Evolutionary conservation across 345 rosid genomes (phyloP), one percentile per base, ranked within the genome.

Genomic region (Eucalyptus virginea): DNA sequence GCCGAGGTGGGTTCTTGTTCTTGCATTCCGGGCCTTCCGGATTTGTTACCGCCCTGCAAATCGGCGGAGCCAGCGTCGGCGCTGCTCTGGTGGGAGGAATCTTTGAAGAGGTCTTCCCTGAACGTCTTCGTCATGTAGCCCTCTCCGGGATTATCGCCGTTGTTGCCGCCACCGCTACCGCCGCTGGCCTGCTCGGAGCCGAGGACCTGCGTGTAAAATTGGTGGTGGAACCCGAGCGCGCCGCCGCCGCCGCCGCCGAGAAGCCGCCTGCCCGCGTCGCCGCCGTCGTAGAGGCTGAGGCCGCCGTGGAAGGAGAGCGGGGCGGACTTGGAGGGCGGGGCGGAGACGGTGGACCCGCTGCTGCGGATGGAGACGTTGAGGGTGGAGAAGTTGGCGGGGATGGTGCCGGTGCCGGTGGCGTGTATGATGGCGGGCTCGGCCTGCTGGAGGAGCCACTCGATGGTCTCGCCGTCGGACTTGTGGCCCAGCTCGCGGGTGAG

Each of bases 381-480:
- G 1, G 97, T 92, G 4, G 99, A 95, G 94, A 96, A 96, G 89
- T 96, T 96, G 37, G 99, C 99, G 34, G 99, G 99, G 48, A 96
- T 95, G 6, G 99, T 96, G 16, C 99, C 99, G 28, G 99, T 96
- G 1, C 99, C 98, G 4, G 99, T 96, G 65, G 97, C 91, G 4
- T 95, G 95, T 86, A 96, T 94, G 45, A 96, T 96, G 81, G 97
- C 94, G 1, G 96, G 97, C 92, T 96, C 99, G 1, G 99, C 99
- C 88, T 96, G 98, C 88, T 95, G 97, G 21, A 96, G 93, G 3
- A 96, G 94, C 98, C 98, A 96, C 90, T 96, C 97, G 42, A 96
- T 95, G 42, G 98, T 96, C 89, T 96, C 98, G 2, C 98, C 98
- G 42, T 96, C 97, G 44, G 98, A 95, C 91, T 96, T 96, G 85